A percentile compares a stretch with the other conserved stretches of the same genome.
Evolutionary conservation across 805 yeast genomes (phyloP).

Genomic region (Saccharomyces kudriavzevii): DNA sequence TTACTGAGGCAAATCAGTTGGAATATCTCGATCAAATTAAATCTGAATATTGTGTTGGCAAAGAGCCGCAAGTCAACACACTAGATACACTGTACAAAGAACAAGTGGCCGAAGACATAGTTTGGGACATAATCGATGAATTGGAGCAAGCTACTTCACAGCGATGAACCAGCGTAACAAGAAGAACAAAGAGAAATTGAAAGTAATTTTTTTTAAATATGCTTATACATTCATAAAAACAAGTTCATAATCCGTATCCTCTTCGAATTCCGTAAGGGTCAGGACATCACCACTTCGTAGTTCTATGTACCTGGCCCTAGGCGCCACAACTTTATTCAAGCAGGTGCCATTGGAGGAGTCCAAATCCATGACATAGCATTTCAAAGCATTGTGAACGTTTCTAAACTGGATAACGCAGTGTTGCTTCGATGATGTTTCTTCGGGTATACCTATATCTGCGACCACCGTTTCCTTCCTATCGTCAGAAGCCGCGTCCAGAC

Average conservation of each 20-base stretch:
- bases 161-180: conserved; percentile 6
- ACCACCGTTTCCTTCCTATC: conserved; percentile 19
- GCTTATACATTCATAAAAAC: conserved; percentile 12
- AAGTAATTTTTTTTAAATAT: neutral
- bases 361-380: conserved; percentile 39
- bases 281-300: conserved; percentile 36
- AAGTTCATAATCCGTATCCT: conserved; percentile 26
- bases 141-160: conserved; percentile 43
- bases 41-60: conserved; percentile 29
- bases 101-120: conserved; percentile 68
- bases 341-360: conserved; percentile 42
- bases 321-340: conserved; percentile 35
- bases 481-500: neutral
- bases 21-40: conserved; percentile 27
- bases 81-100: conserved; percentile 57
- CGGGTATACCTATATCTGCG: conserved; percentile 33
- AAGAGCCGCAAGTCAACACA: conserved; percentile 35
- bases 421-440: conserved; percentile 36
- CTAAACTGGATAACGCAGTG: conserved; percentile 45
- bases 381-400: conserved; percentile 11
- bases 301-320: conserved; percentile 36
- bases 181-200: neutral
- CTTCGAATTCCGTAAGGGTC: conserved; percentile 31
- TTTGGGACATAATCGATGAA: conserved; percentile 81
- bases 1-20: conserved; percentile 56